Evolutionary conservation across 768 basidiomycete species (phyloP), one percentile per base, ranked within the genome.

Genomic region (Lyophyllum decastes): DNA sequence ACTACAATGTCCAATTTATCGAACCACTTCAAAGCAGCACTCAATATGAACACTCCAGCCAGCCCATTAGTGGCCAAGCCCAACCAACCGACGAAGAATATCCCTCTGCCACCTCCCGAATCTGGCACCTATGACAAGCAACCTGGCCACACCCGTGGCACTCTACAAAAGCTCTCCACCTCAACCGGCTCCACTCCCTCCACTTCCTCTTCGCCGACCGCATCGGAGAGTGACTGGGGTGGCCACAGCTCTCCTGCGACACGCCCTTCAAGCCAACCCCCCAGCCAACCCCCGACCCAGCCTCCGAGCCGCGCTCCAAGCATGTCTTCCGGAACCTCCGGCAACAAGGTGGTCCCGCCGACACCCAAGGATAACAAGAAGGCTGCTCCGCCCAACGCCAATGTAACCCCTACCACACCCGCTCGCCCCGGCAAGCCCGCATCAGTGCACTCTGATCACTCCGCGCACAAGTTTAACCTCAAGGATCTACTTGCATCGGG

Each of bases 401-500:
- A 65, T 60, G 30, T 10, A 30, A 30, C 10, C 5, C 30, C 30
- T 10, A 30, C 14, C 2, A 57, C 61, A 2, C 64, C 63, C 25
- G 52, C 52, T 21, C 63, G 59, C n/a, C 55, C 62, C 51, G 51
- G 69, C 58, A 81, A 76, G 61, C 66, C 79, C 53, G 57, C 76
- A 55, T 72, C 82, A 67, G 57, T 87, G 62, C 72, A 81, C 71
- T 76, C 82, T 16, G 84, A 87, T 54, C 83, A 76, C 5, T 78
- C 82, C 35, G 77, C 77, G 46, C 88, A 90, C 68, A 90, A 86
- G 73, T 95, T 95, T 75, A 90, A 81, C 41, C 82, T 97, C 65
- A 95, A 90, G 55, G 82, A 95, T 69, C 82, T 97, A 25, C 81
- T 95, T 58, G 78, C 78, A 22, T 78, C 76, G 46, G 87, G 84